These are phyloP conservation scores for Boletus rubescentipes DNA, from an alignment of 768 basidiomycete species.

Conservation along the genomic window DNA sequence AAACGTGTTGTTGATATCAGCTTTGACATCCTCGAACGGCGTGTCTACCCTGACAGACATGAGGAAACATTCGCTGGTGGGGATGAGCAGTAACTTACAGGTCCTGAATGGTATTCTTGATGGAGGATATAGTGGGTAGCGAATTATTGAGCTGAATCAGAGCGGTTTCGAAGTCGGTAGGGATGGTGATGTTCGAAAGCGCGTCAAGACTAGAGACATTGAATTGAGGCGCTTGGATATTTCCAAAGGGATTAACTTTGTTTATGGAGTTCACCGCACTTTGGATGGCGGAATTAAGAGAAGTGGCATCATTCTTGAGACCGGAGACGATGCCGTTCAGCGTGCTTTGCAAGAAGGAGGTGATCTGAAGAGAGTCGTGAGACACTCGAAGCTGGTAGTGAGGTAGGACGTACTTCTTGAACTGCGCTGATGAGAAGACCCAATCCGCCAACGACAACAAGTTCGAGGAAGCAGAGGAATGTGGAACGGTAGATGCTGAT, in stretches of 20 bases:
- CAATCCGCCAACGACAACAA: slow-evolving; percentile 80
- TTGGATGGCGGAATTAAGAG: slow-evolving; percentile 69
- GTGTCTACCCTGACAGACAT: slow-evolving; percentile 58
- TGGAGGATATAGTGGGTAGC: slow-evolving; percentile 72
- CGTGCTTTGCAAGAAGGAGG: slow-evolving; percentile 59
- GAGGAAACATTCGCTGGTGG: not conserved
- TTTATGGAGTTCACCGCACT: slow-evolving; percentile 67
- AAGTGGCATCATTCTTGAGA: slow-evolving; percentile 68
- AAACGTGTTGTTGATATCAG: slow-evolving; percentile 88
- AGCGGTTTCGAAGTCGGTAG: slow-evolving; percentile 69
- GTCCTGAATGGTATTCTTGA: slow-evolving; percentile 65
- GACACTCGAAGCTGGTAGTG: not conserved
- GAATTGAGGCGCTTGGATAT: slow-evolving; percentile 71
- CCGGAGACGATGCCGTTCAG: slow-evolving; percentile 60
- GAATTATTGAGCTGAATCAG: slow-evolving; percentile 77
- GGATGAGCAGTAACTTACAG: slow-evolving; percentile 51
- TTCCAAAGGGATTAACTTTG: slow-evolving; percentile 69
- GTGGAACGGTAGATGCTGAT: slow-evolving; percentile 92
- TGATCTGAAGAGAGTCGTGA: slow-evolving; percentile 51
- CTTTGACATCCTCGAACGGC: slow-evolving; percentile 86
- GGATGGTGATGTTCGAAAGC: slow-evolving; percentile 78
- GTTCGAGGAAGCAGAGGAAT: slow-evolving; percentile 90
- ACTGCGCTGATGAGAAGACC: slow-evolving; percentile 80
- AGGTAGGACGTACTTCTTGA: slow-evolving; percentile 58
- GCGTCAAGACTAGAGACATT: slow-evolving; percentile 69